These are phyloP conservation scores for Astrothelium macrocarpum DNA, from an alignment of 495 filamentous ascomycete species.

Conservation along the genomic window DNA sequence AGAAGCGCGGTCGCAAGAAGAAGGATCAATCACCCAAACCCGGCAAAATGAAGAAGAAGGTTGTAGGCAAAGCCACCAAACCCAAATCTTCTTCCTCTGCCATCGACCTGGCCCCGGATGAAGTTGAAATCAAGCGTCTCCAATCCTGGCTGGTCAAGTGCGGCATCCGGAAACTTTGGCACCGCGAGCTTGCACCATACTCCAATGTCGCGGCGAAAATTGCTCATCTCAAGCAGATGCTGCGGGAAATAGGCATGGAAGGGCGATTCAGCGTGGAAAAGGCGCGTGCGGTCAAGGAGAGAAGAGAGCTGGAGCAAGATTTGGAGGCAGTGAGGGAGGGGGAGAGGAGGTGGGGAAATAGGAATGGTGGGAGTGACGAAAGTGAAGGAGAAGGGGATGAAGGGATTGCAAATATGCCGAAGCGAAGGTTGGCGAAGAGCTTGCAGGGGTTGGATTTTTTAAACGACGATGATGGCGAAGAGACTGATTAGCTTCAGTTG, in stretches of 20 bases:
- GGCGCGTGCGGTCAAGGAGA: conserved; percentile 75
- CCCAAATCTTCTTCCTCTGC: conserved; percentile 26
- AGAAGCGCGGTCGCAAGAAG: conserved; percentile 35
- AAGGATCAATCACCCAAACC: conserved; percentile 27
- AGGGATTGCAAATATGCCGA: conserved; percentile 31
- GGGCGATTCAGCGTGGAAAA: conserved; percentile 77
- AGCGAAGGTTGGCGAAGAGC: conserved; percentile 23
- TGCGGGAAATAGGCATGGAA: conserved; percentile 74
- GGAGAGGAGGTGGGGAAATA: conserved; percentile 63
- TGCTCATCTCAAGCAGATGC: conserved; percentile 63
- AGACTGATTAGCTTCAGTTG: conserved; percentile 43
- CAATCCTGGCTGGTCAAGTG: conserved; percentile 85
- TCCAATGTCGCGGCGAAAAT: conserved; percentile 74
- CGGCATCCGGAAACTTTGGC: conserved; percentile 89
- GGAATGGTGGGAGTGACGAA: conserved; percentile 36
- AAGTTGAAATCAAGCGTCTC: conserved; percentile 80
- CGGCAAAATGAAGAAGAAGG: conserved; percentile 8
- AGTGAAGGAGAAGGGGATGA: conserved; percentile 32
- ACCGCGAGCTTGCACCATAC: conserved; percentile 64
- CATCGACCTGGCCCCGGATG: conserved; percentile 52
- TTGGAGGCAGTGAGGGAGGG: conserved; percentile 73
- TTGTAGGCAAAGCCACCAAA: conserved; percentile 19
- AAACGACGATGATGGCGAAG: conserved; percentile 40
- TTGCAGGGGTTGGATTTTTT: conserved; percentile 45
- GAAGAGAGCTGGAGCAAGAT: conserved; percentile 70